phyloP scores from a whole-genome alignment of 805 yeast species.

The Cephaloascus albidus region DNA sequence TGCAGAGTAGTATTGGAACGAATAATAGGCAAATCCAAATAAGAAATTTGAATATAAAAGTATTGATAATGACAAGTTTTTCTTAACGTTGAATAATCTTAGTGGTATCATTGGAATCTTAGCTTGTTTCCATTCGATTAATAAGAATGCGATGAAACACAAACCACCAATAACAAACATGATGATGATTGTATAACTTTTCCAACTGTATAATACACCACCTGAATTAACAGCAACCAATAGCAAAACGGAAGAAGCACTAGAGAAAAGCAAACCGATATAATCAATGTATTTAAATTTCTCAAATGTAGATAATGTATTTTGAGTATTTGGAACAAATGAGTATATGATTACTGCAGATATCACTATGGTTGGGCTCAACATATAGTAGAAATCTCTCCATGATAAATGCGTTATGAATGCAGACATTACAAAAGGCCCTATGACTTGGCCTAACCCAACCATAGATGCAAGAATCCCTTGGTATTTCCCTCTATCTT shows the following conservation, averaged over 20 bases:
- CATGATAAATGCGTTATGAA: constrained; percentile 34
- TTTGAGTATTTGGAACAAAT: constrained; percentile 25
- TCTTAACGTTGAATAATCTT: constrained; percentile 12
- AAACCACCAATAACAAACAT: constrained; percentile 11
- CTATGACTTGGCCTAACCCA: constrained; percentile 43
- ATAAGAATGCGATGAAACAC: constrained; percentile 10
- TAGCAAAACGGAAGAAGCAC: constrained; percentile 39
- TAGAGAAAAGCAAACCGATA: constrained; percentile 37
- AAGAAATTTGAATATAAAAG: constrained; percentile 15
- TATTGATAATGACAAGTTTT: constrained; percentile 10
- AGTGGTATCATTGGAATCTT: constrained; percentile 23
- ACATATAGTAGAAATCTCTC: constrained; percentile 43
- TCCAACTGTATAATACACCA: constrained; percentile 8
- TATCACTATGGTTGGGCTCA: constrained; percentile 30
- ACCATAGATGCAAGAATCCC: constrained; percentile 43
- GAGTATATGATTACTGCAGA: constrained; percentile 20
- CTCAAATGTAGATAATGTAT: constrained; percentile 18
- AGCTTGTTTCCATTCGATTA: constrained; percentile 19
- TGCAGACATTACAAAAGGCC: constrained; percentile 48
- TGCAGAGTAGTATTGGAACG: too few species aligned
- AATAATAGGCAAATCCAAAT: constrained; percentile 17
- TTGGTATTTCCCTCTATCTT: constrained; percentile 48
- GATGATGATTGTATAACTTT: constrained; percentile 7
- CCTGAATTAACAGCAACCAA: constrained; percentile 42
- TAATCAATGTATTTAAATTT: constrained; percentile 42